These are phyloP conservation scores for Aspergillus sp. DNA, from an alignment of 2,329 filamentous ascomycete genomes.

Conservation along the genomic window DNA sequence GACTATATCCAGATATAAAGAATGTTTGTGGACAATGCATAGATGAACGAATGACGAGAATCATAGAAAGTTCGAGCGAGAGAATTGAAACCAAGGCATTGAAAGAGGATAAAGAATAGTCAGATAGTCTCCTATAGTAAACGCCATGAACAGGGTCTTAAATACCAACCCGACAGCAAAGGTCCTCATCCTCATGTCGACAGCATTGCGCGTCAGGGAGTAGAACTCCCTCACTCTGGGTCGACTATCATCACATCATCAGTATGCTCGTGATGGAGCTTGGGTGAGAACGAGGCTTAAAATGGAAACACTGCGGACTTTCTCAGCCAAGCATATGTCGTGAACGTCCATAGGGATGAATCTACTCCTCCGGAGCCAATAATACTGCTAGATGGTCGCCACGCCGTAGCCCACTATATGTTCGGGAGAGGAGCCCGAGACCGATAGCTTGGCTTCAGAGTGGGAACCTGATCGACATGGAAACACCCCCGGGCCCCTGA, in stretches of 20 bases:
- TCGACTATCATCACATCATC: slow-evolving; percentile 13
- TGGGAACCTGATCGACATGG: slow-evolving; percentile 16
- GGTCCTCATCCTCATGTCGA: not conserved
- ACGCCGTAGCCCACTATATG: slow-evolving; percentile 12
- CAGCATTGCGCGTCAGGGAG: slow-evolving; percentile 13
- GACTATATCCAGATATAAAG: not conserved
- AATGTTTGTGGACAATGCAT: too few species aligned
- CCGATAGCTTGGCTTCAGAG: slow-evolving; percentile 14
- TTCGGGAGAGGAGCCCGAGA: slow-evolving; percentile 13
- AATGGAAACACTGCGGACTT: slow-evolving; percentile 5
- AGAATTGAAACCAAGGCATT: not conserved
- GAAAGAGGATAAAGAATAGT: not conserved
- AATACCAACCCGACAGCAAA: not conserved
- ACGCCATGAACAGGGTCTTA: not conserved
- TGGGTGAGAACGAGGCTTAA: not conserved
- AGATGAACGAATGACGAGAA: not conserved
- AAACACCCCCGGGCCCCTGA: not conserved
- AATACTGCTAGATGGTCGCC: slow-evolving; percentile 3
- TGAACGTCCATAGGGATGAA: slow-evolving; percentile 1
- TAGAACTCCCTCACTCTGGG: slow-evolving; percentile 6
- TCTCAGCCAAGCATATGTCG: slow-evolving; percentile 4
- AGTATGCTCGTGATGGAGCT: slow-evolving; percentile 3
- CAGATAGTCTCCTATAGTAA: too few species aligned
- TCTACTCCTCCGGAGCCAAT: slow-evolving; percentile 7
- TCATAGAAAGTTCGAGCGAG: not conserved